Evolutionary conservation across 257 asterid genomes (phyloP).

Genomic region (Asclepias syriaca): DNA sequence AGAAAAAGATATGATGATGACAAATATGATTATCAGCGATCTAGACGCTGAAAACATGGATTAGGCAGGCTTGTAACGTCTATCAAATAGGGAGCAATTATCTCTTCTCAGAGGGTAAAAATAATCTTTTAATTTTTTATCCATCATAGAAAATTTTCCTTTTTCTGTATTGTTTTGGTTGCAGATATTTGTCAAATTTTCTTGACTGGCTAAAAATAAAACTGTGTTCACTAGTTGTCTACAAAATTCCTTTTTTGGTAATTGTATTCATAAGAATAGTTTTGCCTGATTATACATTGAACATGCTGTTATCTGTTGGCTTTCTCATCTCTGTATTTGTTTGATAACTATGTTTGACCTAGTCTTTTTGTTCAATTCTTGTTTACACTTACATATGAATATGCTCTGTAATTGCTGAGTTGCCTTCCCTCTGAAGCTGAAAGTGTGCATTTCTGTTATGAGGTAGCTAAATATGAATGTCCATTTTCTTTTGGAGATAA

Average conservation of each 20-base stretch:
- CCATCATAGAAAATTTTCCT: background rate
- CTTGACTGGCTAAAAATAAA: background rate
- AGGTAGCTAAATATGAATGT: background rate
- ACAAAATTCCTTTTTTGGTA: background rate
- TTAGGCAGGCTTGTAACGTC: background rate
- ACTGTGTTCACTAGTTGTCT: background rate
- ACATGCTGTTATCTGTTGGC: background rate
- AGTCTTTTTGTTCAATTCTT: background rate
- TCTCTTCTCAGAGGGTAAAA: background rate
- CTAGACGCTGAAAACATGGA: slow-evolving; percentile 31
- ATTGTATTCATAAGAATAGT: background rate
- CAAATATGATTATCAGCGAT: slow-evolving; percentile 45
- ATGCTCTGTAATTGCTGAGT: background rate
- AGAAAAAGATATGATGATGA: slow-evolving; percentile 45
- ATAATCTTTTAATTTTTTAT: background rate
- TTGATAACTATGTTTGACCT: background rate
- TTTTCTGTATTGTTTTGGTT: background rate
- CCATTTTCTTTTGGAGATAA: background rate
- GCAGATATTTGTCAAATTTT: background rate
- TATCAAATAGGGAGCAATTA: background rate
- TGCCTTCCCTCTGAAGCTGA: background rate
- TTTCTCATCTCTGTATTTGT: background rate
- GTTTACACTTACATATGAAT: background rate
- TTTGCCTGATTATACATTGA: background rate
- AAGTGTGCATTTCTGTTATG: background rate